Evolutionary conservation across 768 basidiomycete species (phyloP), one percentile per base, ranked within the genome.

Genomic region (Lentinula raphanica): DNA sequence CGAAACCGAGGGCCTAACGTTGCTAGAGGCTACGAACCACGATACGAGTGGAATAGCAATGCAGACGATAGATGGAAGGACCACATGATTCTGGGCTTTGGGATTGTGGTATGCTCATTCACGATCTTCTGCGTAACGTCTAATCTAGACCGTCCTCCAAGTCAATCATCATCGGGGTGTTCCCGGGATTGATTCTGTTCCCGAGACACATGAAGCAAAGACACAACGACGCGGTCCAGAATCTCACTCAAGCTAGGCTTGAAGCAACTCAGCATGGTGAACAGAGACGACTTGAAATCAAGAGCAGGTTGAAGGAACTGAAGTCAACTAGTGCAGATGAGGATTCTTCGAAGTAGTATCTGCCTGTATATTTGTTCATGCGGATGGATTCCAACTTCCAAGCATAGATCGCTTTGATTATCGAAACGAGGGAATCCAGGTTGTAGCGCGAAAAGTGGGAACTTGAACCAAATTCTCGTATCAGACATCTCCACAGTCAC

Each of bases 231-330:
- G 88, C 88, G 0, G 80, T 77, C 1, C 69, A 71, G 8, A 87
- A 86, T 60, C 78, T 89, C 19, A 76, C 82, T 0, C 76, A 81
- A 58, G 88, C 85, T 3, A 77, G 83, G 17, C 66, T 68, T 13
- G 87, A 87, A 35, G 84, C 85, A 6, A 70, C 74, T 42, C 76
- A 82, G 60, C 67, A 79, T 39, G 86, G 87, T 0, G 75, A 73
- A 39, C 78, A 81, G 60, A 71, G 86, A 51, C 74, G 85, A 49
- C 70, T 69, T 44, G 77, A 77, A 57, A 77, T 88, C 59, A 72
- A 54, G 38, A 61, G 55, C 54, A 59, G 53, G 28, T 35, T 56
- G 28, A 53, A 51, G 23, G 53, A 55, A 38, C 35, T 56, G 49
- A 44, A 54, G 54, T 58, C 60, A n/a, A n/a, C n/a, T 17, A 56